Conservation (phyloP, 257 asterid species). For the Solanum rostratum region DNA sequence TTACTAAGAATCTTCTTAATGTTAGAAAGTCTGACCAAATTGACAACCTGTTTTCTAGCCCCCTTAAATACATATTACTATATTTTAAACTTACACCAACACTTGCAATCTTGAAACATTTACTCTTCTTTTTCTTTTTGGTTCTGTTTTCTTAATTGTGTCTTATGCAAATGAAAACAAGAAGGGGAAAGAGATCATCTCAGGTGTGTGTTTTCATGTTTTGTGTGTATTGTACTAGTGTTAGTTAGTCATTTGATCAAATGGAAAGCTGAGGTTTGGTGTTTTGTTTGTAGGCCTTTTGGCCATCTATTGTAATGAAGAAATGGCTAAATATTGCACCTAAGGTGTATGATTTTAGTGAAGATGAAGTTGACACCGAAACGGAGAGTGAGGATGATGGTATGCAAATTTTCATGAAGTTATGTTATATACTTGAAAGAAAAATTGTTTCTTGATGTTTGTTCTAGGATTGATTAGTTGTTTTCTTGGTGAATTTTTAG, state of each 20-base stretch:
- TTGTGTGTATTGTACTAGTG: background rate
- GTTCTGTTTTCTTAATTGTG: background rate
- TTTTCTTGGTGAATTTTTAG: slow-evolving; percentile 13
- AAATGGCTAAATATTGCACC: slow-evolving; percentile 92
- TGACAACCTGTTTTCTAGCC: slow-evolving; percentile 5
- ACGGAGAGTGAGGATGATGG: slow-evolving; percentile 91
- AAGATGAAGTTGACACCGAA: slow-evolving; percentile 79
- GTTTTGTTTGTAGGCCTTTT: slow-evolving; percentile 42
- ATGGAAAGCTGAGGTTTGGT: background rate
- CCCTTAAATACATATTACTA: background rate
- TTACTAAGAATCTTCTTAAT: slow-evolving; percentile 39
- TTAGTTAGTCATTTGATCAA: background rate
- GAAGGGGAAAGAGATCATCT: slow-evolving; percentile 43
- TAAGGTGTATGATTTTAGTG: slow-evolving; percentile 67
- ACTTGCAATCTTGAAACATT: slow-evolving; percentile 10
- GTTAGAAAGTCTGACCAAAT: slow-evolving; percentile 17
- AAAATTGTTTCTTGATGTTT: background rate
- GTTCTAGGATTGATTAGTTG: background rate
- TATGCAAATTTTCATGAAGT: slow-evolving; percentile 3
- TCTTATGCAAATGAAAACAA: slow-evolving; percentile 28
- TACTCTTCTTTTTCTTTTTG: background rate
- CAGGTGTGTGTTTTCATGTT: slow-evolving; percentile 30
- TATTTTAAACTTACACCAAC: slow-evolving; percentile 12
- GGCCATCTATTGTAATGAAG: slow-evolving; percentile 93
- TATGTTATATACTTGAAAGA: background rate